Evolutionary conservation across 768 basidiomycete species (phyloP), one percentile per base, ranked within the genome.

Genomic region (Suillus americanus): DNA sequence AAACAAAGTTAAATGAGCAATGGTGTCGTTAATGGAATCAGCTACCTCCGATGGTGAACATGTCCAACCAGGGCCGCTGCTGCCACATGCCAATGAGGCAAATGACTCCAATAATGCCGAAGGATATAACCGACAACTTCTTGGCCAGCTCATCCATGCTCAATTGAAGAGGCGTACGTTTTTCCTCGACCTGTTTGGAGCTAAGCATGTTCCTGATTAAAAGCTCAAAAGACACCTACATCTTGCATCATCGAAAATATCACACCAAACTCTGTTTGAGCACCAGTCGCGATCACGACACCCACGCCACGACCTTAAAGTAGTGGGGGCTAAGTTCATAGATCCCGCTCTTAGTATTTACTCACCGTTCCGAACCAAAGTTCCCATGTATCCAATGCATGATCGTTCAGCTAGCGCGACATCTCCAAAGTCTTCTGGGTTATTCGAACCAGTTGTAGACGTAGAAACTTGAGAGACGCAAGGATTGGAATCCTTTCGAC

Each of bases 171-270:
- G 95, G 97, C 5, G 96, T 98, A 60, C 95, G 86, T 73, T 89
- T 90, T 77, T 98, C 96, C 67, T 96, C 94, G 50, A 88, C 82
- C 80, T 86, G 37, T 30, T 33, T 18, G 23, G 61, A 41, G 12
- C 12, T 46, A 38, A 67, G 54, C 13, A 35, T 28, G 41, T 20
- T 50, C 30, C 30, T 64, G 41, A 62, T 61, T 30, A 37, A 62
- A 41, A 10, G 7, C 1, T 54, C 28, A 1, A 35, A 28, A 6
- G 12, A 46, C 37, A 78, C 80, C 64, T 67, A 95, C 95, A 73
- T 97, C 95, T 76, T 97, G 95, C 94, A 99, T 94, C 94, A 97
- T 97, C 16, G 91, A 88, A 74, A 99, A 99, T 66, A 99, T 94
- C 63, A 97, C 89, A 30, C 96, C 96, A 76, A 99, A 97, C 73